Base-by-base conservation (phyloP, 169 alveolate species). In the Eimeria acervulina region DNA sequence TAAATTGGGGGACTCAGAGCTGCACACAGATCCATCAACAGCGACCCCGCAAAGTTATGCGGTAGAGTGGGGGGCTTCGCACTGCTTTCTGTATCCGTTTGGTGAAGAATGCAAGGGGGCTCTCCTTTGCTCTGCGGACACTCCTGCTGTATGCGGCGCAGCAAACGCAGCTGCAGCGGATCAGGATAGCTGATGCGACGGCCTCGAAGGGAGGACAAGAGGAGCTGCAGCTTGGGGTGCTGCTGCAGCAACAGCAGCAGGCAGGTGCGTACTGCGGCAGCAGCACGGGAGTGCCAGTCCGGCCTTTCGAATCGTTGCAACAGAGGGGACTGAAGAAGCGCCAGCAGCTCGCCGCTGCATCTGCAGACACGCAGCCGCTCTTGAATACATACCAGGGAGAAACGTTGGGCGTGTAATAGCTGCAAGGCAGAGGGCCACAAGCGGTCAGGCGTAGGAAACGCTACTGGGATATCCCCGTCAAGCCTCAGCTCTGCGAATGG, bases 211-310 rank as follows among this genome's bases (percentile, higher is more conserved):
- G 87, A 44, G 36, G 95, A 59, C 84, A 95, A 40, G 80, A 95
- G 95, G 21, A 95, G 92, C 95, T 95, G 96, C 95, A 95, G 61
- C 61, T 87, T 84, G 36, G 96, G 96, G 47, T 95, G 96, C 95
- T 95, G 96, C 31, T 87, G 91, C 59, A 95, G 81, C 55, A 84
- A 38, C 44, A 95, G 83, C 36, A 59, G 55, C 91, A 95, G 8
- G 78, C 96, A 95, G 38, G 92, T 78, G 83, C 95, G 95, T 15
- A 87, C 87, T 13, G 95, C 95, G 12, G 47, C 47, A 87, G 76
- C 47, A 36, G 44, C 92, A 61, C 74, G 87, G 42, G 89, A 47
- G n/a, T 38, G 76, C 96, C 96, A 95, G 83, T 87, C 96, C 23
- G 51, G 74, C 63, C 96, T 55, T 51, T 76, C 72, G 55, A 95